Evolutionary conservation across 371 early-diverging fungal genomes (phyloP).

Genomic region (Mortierella sp.): DNA sequence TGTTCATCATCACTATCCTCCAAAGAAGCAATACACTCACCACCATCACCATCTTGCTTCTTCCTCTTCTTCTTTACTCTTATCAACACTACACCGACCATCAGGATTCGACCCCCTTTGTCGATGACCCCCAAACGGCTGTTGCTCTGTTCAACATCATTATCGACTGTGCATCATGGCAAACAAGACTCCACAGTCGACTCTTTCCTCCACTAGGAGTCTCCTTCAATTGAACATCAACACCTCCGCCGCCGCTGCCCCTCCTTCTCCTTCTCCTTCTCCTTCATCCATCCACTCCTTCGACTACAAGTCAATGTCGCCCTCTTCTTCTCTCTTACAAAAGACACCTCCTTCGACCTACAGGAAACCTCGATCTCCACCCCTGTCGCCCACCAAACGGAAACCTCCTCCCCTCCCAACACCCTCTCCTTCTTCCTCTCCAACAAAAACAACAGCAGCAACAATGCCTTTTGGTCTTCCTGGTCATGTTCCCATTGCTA

Average conservation of each 20-base stretch:
- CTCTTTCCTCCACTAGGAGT: not conserved
- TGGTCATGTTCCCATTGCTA: not conserved
- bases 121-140: not conserved
- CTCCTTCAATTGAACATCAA: conserved; percentile 4
- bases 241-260: not conserved
- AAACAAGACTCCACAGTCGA: not conserved
- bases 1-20: not conserved
- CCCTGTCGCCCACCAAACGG: not conserved
- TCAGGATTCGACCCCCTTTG: not conserved
- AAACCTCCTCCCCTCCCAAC: not conserved
- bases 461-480: too few species aligned
- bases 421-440: not conserved
- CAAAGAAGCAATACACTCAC: too few species aligned
- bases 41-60: not conserved
- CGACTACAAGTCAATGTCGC: not conserved
- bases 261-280: conserved; percentile 2
- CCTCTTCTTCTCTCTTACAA: not conserved
- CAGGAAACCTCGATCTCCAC: conserved; percentile 2
- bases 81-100: not conserved
- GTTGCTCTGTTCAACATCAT: conserved; percentile 1
- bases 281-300: not conserved
- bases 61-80: not conserved
- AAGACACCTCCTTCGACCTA: not conserved
- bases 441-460: not conserved
- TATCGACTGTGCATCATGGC: conserved; percentile 8